These are phyloP conservation scores for Nakaseomyces delphensis DNA, from an alignment of 1,139 yeast genomes.

Conservation along the genomic window DNA sequence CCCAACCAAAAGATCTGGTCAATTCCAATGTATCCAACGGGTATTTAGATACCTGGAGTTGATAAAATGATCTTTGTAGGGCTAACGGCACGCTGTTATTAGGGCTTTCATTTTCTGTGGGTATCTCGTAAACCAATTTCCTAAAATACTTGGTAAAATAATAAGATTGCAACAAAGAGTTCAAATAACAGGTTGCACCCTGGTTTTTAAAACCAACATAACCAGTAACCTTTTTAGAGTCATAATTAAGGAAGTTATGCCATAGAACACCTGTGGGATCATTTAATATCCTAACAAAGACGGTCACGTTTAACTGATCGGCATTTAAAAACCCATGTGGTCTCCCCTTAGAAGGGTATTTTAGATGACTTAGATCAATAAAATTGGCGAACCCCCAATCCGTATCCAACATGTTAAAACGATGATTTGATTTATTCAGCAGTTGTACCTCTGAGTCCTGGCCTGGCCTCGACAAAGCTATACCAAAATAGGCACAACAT, in stretches of 20 bases:
- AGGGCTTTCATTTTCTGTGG: constrained; percentile 54
- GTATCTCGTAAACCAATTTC: constrained; percentile 79
- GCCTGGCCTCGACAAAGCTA: constrained; percentile 74
- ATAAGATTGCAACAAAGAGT: constrained; percentile 83
- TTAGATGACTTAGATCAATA: constrained; percentile 48
- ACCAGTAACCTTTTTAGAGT: constrained; percentile 81
- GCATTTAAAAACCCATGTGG: constrained; percentile 42
- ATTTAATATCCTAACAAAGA: constrained; percentile 64
- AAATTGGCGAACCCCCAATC: constrained; percentile 96
- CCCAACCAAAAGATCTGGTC: constrained; percentile 96
- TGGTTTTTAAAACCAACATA: constrained; percentile 90
- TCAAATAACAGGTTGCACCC: constrained; percentile 96
- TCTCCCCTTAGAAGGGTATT: constrained; percentile 28
- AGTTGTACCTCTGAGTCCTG: constrained; percentile 52
- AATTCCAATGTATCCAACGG: constrained; percentile 82
- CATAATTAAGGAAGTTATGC: constrained; percentile 79
- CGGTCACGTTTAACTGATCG: constrained; percentile 60
- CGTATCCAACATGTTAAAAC: constrained; percentile 66
- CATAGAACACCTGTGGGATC: constrained; percentile 93
- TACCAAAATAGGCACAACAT: constrained; percentile 83
- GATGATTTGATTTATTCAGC: constrained; percentile 64
- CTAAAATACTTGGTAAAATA: constrained; percentile 79
- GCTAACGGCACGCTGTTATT: constrained; percentile 66
- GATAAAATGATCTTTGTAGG: constrained; percentile 77
- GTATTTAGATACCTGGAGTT: constrained; percentile 58